Evolutionary conservation across 345 rosid genomes (phyloP), one percentile per base, ranked within the genome.

Genomic region (Camelina sativa): DNA sequence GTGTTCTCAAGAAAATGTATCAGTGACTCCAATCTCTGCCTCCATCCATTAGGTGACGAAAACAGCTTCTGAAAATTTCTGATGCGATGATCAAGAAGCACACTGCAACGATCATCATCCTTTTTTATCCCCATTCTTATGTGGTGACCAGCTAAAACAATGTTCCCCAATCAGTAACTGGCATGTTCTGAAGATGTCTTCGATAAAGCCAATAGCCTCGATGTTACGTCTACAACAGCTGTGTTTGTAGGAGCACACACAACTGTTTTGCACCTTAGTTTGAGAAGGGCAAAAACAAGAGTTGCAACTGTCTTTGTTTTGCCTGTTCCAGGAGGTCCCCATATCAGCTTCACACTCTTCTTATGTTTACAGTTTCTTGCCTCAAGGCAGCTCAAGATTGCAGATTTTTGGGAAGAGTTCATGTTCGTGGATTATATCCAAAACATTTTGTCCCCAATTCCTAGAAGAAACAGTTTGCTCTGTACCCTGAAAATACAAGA

Each of bases 301-400:
- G 66, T 12, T 8, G 82, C 58, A 0, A 76, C 68, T 0, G 78
- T 85, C 54, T 76, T 81, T 3, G 89, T 85, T 56, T 85, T 85
- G 4, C 85, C 85, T 0, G 86, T 85, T 1, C 88, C 86, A 3
- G 86, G 88, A 57, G 88, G 86, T 3, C 89, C 86, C 86, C 84
- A 80, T 2, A 83, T 67, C 3, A 83, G 76, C 7, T 83, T 72
- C 9, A 81, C 79, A 19, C 40, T 50, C 12, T 50, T 68, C 68
- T 11, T 53, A 30, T 85, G 83, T 3, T 1, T 6, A 47, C 85
- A 78, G 0, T 15, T n/a, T n/a, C 69, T 41, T 46, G 15, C 16
- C 22, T 41, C 7, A 2, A 79, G 30, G 55, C 84, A 82, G 13
- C 75, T 62, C 44, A 57, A n/a, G 8, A 85, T 62, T 17, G 81